Evolutionary conservation across 257 asterid genomes (phyloP).

Genomic region (Forsythia suspensa): DNA sequence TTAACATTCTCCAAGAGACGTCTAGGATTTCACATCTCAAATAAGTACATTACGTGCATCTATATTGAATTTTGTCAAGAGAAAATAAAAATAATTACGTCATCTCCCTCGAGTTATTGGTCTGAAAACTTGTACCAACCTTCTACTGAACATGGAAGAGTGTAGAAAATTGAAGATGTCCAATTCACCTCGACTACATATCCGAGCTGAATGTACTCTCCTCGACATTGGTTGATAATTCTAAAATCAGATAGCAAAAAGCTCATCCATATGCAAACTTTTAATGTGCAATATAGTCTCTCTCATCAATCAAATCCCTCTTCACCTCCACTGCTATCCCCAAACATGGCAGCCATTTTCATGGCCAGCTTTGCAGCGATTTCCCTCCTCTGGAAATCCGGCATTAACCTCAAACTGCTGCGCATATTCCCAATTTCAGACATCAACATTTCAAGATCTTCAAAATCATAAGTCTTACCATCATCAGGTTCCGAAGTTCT

Average conservation of each 20-base stretch:
- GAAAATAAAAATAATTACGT: neutral
- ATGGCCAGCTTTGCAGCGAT: conserved; percentile 92
- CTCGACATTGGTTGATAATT: neutral
- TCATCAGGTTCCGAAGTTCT: conserved; percentile 41
- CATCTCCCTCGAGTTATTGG: conserved; percentile 5
- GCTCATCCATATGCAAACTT: neutral
- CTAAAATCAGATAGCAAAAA: neutral
- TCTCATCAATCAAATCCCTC: conserved; percentile 41
- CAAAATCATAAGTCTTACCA: conserved; percentile 54
- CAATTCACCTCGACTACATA: neutral
- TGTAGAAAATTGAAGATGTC: neutral
- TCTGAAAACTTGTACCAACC: conserved; percentile 2
- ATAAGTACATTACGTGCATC: neutral
- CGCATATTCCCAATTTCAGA: conserved; percentile 85
- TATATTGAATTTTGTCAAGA: neutral
- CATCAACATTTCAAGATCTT: conserved; percentile 88
- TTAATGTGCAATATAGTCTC: neutral
- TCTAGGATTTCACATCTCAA: neutral
- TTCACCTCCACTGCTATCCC: conserved; percentile 76
- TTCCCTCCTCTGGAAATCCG: conserved; percentile 96
- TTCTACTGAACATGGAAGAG: neutral
- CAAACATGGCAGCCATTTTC: conserved; percentile 97
- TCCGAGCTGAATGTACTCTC: neutral
- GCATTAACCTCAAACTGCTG: conserved; percentile 71
- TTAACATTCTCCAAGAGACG: neutral